Evolutionary conservation across 805 yeast species (phyloP), one percentile per base, ranked within the genome.

Genomic region (Candida alai): DNA sequence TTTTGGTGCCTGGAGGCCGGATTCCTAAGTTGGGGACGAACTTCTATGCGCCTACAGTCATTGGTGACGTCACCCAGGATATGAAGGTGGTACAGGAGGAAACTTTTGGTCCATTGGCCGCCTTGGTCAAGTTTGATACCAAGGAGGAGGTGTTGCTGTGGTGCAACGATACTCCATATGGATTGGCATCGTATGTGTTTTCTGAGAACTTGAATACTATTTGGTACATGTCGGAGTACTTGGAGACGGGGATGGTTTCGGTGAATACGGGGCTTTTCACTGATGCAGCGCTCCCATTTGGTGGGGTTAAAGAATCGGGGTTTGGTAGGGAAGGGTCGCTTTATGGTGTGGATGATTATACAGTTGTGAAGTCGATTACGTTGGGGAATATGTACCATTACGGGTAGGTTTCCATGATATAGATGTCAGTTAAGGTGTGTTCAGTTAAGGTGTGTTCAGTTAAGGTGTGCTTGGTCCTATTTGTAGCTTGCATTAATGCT

Each of bases 301-400:
- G 94, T 15, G 94, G 94, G 33, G 70, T 84, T 30, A 81, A 81
- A 51, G 76, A 80, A 57, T 77, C 85, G 23, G 94, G 90, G 1
- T 80, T 79, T 47, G 90, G 93, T 35, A 74, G 88, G 58, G 89
- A 83, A 62, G 89, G 88, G 37, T 80, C 88, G 16, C 71, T 73
- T 49, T 78, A 76, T 53, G 93, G 93, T 24, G 54, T 82, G 33
- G 86, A 83, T 36, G 93, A 84, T 56, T 84, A 83, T 59, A 62
- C 76, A 6, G 71, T 73, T 15, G 56, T 81, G 41, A 76, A 76
- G 51, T 61, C 78, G 7, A 61, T 75, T 25, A 70, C 68, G 18
- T 59, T 74, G 23, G 80, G 80, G 31, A 62, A 66, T 38, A 62
- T 62, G 5, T 58, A 58, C 41, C 47, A 28, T 32, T 37, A 35